phyloP scores from a whole-genome alignment of 441 rosid genomes.

The Brassica balearica region DNA sequence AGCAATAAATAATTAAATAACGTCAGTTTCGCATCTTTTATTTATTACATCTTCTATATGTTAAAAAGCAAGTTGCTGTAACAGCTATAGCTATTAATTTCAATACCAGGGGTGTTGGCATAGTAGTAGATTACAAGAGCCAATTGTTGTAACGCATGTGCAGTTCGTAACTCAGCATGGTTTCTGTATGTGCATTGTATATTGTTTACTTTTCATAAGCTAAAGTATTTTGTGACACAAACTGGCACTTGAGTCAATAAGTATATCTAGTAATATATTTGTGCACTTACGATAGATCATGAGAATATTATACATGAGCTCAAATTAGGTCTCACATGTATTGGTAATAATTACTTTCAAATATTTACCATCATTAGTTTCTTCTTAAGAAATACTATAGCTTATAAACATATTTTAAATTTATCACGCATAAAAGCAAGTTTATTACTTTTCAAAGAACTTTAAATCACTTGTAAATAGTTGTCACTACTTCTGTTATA shows the following conservation, averaged over 20 bases:
- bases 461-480: neutral
- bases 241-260: constrained; percentile 27
- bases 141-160: constrained; percentile 29
- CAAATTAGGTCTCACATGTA: constrained; percentile 28
- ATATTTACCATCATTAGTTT: neutral
- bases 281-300: constrained; percentile 20
- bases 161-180: constrained; percentile 35
- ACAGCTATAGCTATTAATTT: constrained; percentile 25
- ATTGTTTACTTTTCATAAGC: neutral
- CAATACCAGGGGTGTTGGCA: constrained; percentile 20
- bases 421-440: constrained; percentile 1
- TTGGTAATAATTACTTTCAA: constrained; percentile 1
- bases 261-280: neutral
- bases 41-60: constrained; percentile 11
- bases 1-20: constrained; percentile 20
- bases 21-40: constrained; percentile 21
- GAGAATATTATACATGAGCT: constrained; percentile 35
- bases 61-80: constrained; percentile 6
- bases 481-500: neutral
- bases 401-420: neutral
- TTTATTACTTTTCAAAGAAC: neutral
- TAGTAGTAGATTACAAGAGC: constrained; percentile 39
- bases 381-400: neutral
- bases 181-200: neutral
- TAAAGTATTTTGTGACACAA: constrained; percentile 24